These are phyloP conservation scores for Diaporthe citriasiana DNA, from an alignment of 2,329 filamentous ascomycete genomes.

Conservation along the genomic window DNA sequence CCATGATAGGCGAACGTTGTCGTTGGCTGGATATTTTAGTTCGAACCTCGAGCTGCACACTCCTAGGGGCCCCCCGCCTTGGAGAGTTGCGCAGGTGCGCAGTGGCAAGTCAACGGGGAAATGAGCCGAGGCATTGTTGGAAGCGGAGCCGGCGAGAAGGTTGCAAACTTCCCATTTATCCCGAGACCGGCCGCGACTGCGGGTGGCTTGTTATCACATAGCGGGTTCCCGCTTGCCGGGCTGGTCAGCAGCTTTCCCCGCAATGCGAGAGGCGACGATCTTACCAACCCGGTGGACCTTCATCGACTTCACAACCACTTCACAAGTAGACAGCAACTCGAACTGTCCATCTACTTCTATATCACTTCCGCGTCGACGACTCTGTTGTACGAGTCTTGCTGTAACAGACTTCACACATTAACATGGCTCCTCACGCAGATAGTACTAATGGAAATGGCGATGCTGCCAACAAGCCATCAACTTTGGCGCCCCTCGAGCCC, in stretches of 20 bases:
- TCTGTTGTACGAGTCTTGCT: too few species aligned
- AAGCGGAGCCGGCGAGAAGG: neutral
- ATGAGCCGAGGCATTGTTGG: neutral
- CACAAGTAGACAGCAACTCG: neutral
- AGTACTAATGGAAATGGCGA: slow-evolving; percentile 1
- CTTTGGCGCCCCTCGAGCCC: slow-evolving; percentile 34
- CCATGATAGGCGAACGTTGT: neutral
- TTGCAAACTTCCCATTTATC: neutral
- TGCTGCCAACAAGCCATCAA: slow-evolving; percentile 26
- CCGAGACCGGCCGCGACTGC: slow-evolving; percentile 10
- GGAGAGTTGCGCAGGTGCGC: neutral
- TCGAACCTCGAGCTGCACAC: neutral
- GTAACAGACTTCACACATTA: neutral
- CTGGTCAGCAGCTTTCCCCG: slow-evolving; percentile 31
- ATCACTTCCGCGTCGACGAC: neutral
- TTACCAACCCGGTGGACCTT: neutral
- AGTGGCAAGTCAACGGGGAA: neutral
- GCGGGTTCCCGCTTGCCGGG: slow-evolving; percentile 6
- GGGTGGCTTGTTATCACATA: neutral
- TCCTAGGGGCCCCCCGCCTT: neutral
- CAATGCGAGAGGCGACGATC: slow-evolving; percentile 18
- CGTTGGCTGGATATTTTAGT: neutral
- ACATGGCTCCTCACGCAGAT: slow-evolving; percentile 40
- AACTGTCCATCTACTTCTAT: neutral
- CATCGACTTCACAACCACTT: neutral